Evolutionary conservation across 208 protist species (phyloP).

Genomic region (Leishmania major): DNA sequence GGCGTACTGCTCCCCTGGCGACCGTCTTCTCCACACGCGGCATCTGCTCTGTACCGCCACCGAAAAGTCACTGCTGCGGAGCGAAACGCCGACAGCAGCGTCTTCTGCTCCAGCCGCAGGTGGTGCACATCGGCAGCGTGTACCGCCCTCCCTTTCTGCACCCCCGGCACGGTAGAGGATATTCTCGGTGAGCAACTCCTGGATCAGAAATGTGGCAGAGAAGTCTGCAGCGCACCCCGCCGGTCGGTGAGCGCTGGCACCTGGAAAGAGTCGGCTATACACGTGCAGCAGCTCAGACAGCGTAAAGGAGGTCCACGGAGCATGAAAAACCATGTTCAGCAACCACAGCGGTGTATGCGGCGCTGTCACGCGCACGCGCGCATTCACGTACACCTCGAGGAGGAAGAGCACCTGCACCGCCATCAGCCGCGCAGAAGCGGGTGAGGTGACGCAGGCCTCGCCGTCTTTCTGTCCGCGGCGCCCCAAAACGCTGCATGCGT

Average conservation of each 20-base stretch:
- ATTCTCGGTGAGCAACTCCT: neutral
- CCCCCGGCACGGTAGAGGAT: neutral
- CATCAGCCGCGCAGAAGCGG: neutral
- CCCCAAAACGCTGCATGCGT: neutral
- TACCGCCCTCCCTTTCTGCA: neutral
- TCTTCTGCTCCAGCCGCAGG: neutral
- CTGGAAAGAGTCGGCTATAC: conserved; percentile 13
- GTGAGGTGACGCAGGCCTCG: neutral
- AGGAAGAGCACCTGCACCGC: conserved; percentile 16
- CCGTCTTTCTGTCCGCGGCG: neutral
- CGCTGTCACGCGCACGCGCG: neutral
- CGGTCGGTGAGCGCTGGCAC: neutral
- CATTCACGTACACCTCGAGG: conserved; percentile 24
- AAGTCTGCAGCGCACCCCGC: neutral
- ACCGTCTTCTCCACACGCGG: neutral
- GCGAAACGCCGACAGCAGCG: neutral
- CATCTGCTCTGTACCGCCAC: neutral
- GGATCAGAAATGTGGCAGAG: neutral
- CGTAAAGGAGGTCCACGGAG: neutral
- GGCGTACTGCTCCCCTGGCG: neutral
- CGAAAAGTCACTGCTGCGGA: neutral
- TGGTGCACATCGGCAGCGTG: neutral
- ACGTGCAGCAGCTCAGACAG: conserved; percentile 14
- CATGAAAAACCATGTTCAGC: neutral
- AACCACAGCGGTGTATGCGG: conserved; percentile 22